Percentiles rank a stretch among this genome's conserved stretches.
Conservation (phyloP, 768 basidiomycete species). For the Lactarius indigo region DNA sequence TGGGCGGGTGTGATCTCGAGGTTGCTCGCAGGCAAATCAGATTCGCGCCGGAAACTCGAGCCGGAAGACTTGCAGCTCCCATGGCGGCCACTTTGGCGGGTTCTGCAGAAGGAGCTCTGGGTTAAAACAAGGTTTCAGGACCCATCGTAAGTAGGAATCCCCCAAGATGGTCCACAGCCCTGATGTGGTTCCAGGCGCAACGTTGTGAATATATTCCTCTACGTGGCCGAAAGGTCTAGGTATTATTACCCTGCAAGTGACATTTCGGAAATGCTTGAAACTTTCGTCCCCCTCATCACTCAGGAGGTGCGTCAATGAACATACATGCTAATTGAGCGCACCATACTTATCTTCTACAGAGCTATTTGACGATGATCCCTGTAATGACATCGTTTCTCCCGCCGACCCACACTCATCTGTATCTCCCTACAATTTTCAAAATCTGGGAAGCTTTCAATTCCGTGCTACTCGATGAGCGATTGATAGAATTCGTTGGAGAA, state of each 20-base stretch:
- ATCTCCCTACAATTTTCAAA: constrained; percentile 68
- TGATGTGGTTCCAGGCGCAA: constrained; percentile 37
- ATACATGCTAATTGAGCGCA: neutral
- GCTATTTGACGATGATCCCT: constrained; percentile 65
- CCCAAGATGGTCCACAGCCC: constrained; percentile 1
- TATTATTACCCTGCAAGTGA: constrained; percentile 65
- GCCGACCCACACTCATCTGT: constrained; percentile 57
- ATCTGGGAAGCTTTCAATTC: constrained; percentile 82
- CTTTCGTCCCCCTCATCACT: constrained; percentile 68
- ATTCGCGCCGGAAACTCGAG: constrained; percentile 64
- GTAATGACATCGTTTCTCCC: constrained; percentile 78
- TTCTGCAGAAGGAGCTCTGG: constrained; percentile 71
- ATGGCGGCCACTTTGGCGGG: constrained; percentile 76
- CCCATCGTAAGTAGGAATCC: constrained; percentile 43
- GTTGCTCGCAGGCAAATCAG: constrained; percentile 62
- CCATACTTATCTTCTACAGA: constrained; percentile 38
- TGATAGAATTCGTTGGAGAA: constrained; percentile 66
- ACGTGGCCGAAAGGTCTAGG: constrained; percentile 68
- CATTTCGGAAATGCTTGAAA: constrained; percentile 65
- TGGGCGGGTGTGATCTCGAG: constrained; percentile 80
- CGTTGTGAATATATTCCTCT: constrained; percentile 69
- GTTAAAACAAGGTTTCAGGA: constrained; percentile 62
- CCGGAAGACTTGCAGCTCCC: constrained; percentile 60
- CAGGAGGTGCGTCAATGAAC: constrained; percentile 51
- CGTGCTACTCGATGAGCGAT: constrained; percentile 65